A percentile compares a stretch with the other conserved stretches of the same genome.
These are phyloP conservation scores for Entomophthora muscae DNA, from an alignment of 371 early-diverging fungal species.

Conservation along the genomic window DNA sequence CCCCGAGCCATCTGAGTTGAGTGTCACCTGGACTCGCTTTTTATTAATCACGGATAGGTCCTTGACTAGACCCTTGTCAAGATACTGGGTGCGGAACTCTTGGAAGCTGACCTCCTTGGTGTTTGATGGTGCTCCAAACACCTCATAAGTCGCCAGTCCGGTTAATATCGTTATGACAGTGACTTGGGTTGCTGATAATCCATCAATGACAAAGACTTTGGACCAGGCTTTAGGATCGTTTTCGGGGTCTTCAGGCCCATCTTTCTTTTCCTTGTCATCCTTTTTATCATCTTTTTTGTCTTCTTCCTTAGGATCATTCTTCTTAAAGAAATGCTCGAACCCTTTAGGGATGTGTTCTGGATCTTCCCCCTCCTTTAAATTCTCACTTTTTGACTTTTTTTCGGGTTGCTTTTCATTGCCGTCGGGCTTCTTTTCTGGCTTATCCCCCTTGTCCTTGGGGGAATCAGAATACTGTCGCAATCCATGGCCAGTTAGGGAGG, in stretches of 20 bases:
- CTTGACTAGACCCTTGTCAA: slow-evolving; percentile 86
- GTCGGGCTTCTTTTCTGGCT: neutral
- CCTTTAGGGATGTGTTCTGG: slow-evolving; percentile 18
- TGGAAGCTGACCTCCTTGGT: slow-evolving; percentile 74
- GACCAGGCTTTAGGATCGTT: neutral
- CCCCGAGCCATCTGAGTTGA: slow-evolving; percentile 44
- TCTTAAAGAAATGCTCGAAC: slow-evolving; percentile 20
- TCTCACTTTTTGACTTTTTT: too few relatives aligned
- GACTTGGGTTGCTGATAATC: neutral
- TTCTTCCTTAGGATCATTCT: slow-evolving; percentile 11
- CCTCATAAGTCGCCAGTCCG: slow-evolving; percentile 30
- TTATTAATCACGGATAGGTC: slow-evolving; percentile 73
- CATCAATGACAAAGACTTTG: too few relatives aligned
- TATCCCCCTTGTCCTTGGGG: neutral
- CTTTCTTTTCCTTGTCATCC: slow-evolving; percentile 12
- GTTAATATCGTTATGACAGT: slow-evolving; percentile 17
- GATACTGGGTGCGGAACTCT: slow-evolving; percentile 66
- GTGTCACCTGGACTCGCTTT: slow-evolving; percentile 55
- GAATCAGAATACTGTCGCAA: neutral
- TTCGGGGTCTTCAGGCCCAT: slow-evolving; percentile 8
- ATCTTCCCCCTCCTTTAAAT: slow-evolving; percentile 4
- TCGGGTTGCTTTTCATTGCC: too few relatives aligned
- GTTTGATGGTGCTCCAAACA: slow-evolving; percentile 25
- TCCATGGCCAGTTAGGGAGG: neutral
- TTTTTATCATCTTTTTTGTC: slow-evolving; percentile 16